Base-by-base conservation (phyloP, 257 asterid species). In the Capsicum baccatum region DNA sequence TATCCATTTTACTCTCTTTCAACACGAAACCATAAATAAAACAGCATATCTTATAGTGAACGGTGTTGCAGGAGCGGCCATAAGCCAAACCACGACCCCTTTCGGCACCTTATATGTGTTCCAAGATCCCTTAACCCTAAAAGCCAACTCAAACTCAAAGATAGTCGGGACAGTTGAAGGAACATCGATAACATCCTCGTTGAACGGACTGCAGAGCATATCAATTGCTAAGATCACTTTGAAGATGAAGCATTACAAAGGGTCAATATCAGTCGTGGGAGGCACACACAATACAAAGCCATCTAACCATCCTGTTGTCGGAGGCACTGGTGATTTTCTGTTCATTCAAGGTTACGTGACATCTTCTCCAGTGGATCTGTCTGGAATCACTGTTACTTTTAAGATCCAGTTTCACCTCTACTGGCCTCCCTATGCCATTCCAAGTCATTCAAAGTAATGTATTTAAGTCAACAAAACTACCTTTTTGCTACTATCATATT, bases 1-100 rank as follows among this genome's bases (percentile, higher is more conserved):
- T 15, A 84, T 80, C 63, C 85, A 84, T 14, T 84, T 84, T 52
- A 8, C 85, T 15, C 87, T 85, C 62, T 85, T 67, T 52, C 87
- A 85, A 81, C 87, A 85, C 11, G 87, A 85, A 71, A 85, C 87
- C 78, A 81, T 85, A 6, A 85, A 85, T 70, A 85, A 85, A 63
- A 85, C 87, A 10, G 79, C 76, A 19, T 85, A 57, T 42, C 17
- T 60, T 79, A 62, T 85, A 60, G 87, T 85, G 54, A 81, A 85
- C 8, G 87, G 85, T 16, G 87, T 85, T 19, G 85, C 87, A n/a
- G 87, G 85, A 47, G 79, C 85, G 0, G 33, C 78, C 9, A 54
- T 71, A 11, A 47, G 56, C 79, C 83, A 85, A 73, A 85, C 87
- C 13, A 71, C 87, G 19, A 81, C 87, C 9, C 87, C 85, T 26